Evolutionary conservation across 1,284 basidiomycete species (phyloP).

Genomic region (Coriolopsis trogii): DNA sequence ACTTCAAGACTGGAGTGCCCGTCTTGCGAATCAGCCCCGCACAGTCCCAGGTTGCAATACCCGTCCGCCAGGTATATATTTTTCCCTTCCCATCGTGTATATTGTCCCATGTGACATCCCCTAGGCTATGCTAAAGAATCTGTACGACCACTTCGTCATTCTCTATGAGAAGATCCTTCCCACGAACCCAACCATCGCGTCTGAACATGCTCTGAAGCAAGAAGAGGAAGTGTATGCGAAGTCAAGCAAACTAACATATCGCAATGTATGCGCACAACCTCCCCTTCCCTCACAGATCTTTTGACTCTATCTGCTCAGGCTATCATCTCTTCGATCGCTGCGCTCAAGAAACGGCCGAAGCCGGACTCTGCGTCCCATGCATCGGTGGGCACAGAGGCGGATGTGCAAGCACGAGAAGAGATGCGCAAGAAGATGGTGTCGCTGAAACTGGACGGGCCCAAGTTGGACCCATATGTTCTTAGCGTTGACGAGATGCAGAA

Average conservation of each 20-base stretch:
- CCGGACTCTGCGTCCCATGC: slow-evolving; percentile 67
- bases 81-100: not conserved
- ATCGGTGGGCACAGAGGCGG: slow-evolving; percentile 82
- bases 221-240: slow-evolving; percentile 77
- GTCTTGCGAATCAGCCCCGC: slow-evolving; percentile 65
- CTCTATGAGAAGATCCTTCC: slow-evolving; percentile 60
- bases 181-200: slow-evolving; percentile 57
- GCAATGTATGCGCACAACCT: slow-evolving; percentile 56
- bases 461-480: slow-evolving; percentile 64
- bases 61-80: slow-evolving; percentile 65
- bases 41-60: slow-evolving; percentile 64
- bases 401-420: slow-evolving; percentile 61
- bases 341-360: slow-evolving; percentile 69
- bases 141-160: slow-evolving; percentile 71
- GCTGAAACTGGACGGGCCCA: slow-evolving; percentile 55
- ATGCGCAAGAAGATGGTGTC: slow-evolving; percentile 59
- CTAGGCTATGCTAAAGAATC: slow-evolving; percentile 70
- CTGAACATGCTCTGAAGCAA: slow-evolving; percentile 76
- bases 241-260: slow-evolving; percentile 76
- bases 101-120: slow-evolving; percentile 4
- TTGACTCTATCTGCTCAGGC: slow-evolving; percentile 47
- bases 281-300: not conserved
- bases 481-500: slow-evolving; percentile 57
- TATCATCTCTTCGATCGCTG: slow-evolving; percentile 70
- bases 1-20: slow-evolving; percentile 60